Percentiles rank a stretch among this genome's conserved stretches.
phyloP scores from a whole-genome alignment of 2,329 filamentous ascomycete genomes.

The Fusarium lateritium region DNA sequence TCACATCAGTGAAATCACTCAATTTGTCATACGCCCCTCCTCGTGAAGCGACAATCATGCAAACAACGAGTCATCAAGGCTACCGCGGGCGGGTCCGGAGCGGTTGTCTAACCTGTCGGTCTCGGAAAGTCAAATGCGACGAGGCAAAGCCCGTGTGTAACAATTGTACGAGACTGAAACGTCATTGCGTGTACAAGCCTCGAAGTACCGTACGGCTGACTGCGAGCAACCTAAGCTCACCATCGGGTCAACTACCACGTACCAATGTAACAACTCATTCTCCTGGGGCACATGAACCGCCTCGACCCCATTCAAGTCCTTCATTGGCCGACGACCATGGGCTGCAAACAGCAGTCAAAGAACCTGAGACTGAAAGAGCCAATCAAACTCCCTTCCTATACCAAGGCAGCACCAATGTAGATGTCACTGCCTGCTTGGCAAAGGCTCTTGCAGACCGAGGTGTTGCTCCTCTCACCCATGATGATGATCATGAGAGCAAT shows the following conservation, averaged over 20 bases:
- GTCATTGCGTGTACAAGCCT: constrained; percentile 4
- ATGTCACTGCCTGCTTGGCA: not conserved
- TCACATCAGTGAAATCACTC: too few species aligned
- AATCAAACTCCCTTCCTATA: not conserved
- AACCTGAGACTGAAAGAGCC: not conserved
- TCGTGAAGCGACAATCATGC: not conserved
- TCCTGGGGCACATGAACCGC: not conserved
- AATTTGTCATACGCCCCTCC: too few species aligned
- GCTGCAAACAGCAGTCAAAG: fast-evolving
- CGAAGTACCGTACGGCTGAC: not conserved
- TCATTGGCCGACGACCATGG: fast-evolving
- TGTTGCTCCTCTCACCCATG: not conserved
- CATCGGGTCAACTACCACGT: not conserved
- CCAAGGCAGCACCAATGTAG: not conserved
- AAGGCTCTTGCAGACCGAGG: not conserved
- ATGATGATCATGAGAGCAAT: not conserved
- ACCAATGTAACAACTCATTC: not conserved
- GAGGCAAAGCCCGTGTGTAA: not conserved
- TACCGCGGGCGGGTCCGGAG: constrained; percentile 4
- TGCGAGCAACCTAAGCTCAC: not conserved
- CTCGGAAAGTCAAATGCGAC: constrained; percentile 10
- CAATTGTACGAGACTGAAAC: not conserved
- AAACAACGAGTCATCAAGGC: not conserved
- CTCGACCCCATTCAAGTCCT: not conserved
- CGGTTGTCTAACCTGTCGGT: not conserved